A percentile compares a stretch with the other conserved stretches of the same genome.
These are phyloP conservation scores for Neurospora sp. DNA, from an alignment of 495 filamentous ascomycete species.

Conservation along the genomic window DNA sequence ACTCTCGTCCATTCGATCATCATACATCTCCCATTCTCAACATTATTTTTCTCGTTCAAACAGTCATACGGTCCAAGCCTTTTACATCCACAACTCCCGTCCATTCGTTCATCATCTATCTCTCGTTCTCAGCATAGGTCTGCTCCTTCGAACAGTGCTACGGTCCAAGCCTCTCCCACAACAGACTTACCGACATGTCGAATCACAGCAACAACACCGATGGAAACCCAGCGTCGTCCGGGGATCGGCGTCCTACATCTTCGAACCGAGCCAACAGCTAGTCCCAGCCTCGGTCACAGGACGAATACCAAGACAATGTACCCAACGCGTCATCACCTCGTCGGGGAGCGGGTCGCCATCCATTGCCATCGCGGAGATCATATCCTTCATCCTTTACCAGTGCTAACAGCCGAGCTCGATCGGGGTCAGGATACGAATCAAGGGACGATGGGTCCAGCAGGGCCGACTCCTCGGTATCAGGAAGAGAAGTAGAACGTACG, in stretches of 20 bases:
- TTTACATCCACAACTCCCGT: neutral
- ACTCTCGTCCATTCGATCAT: neutral
- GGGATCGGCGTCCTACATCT: neutral
- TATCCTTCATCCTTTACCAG: neutral
- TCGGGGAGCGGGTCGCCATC: neutral
- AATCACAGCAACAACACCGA: neutral
- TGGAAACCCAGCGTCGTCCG: neutral
- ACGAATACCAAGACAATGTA: neutral
- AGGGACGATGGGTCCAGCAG: neutral
- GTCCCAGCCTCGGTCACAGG: neutral
- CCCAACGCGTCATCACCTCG: neutral
- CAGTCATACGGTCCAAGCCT: neutral
- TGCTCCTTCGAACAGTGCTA: neutral
- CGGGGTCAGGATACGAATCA: neutral
- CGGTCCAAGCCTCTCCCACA: neutral
- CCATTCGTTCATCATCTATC: neutral
- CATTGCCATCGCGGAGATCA: neutral
- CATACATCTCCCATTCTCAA: neutral
- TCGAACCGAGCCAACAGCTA: neutral
- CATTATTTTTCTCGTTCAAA: neutral
- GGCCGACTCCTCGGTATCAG: neutral
- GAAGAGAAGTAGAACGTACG: neutral
- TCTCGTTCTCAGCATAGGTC: neutral
- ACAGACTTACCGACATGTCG: neutral
- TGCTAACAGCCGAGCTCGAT: neutral